Base-by-base conservation (phyloP, 208 protist genomes). In the Acanthamoeba royreba region DNA sequence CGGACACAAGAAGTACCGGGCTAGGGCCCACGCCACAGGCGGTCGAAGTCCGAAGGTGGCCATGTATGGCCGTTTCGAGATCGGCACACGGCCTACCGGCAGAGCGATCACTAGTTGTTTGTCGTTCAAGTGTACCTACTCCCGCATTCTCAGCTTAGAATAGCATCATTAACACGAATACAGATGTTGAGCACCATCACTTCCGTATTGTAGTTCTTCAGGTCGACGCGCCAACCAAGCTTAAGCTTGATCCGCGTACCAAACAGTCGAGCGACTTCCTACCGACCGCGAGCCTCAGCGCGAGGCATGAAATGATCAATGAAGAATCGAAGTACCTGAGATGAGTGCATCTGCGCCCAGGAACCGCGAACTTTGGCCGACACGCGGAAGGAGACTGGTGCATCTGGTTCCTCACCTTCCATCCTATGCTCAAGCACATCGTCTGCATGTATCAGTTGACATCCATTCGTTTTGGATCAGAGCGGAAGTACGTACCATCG, bases 21-120 rank as follows among this genome's bases (percentile, higher is more conserved):
- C 85, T 55, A 91, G 63, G 85, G 55, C 52, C 85, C 85, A 91
- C 4, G 85, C 85, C 0, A 72, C 85, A 0, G 85, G 85, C 52
- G 85, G 85, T 5, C 85, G 85, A 9, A 91, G 45, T 17, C 85
- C 85, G 43, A 91, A 91, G 43, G 85, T 28, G n/a, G 52, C 61
- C 85, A 91, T 61, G 61, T 91, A 91, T 22, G 85, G 4, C 4
- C 85, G 52, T 33, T 91, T 91, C 43, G 85, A 91, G 40, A 91
- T 63, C n/a, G 85, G 85, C 38, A 77, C 85, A 1, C 61, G 52
- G 53, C 85, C 52, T 40, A 72, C 53, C 4, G 85, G 85, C n/a
- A 91, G n/a, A 5, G 55, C 85, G 28, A 91, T 72, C 4, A 91
- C 85, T 31, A 91, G 38, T 38, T 91, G 85, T 55, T 66, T 25